Evolutionary conservation across 2,329 filamentous ascomycete genomes (phyloP), one percentile per base, ranked within the genome.

Genomic region (Hypoxylon sp.): DNA sequence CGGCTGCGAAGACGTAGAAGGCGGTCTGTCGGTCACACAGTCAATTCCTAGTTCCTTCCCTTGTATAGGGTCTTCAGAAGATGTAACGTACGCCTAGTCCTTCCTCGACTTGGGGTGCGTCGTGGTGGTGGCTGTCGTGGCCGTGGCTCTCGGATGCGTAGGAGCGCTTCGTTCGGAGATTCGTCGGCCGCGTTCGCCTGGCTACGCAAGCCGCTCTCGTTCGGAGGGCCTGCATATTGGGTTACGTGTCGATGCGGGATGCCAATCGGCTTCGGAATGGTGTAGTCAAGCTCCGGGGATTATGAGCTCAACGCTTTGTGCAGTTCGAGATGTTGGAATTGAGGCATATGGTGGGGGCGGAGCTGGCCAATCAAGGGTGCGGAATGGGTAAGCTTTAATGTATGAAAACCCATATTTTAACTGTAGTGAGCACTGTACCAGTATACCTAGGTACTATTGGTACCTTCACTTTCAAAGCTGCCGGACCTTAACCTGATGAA

Each of bases 41-140:
- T 67, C 50, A 66, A 49, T 50, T 64, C 62, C 56, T 40, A 10
- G 20, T 64, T 17, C 35, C 46, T 6, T 22, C 17, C 42, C 27
- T 55, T 8, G 8, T 27, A 30, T n/a, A 33, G n/a, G 22, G 46
- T 55, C 30, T n/a, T 30, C 35, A 30, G 27, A 3, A 10, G 22
- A 8, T 8, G 48, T 35, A 65, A 83, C 86, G 66, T 88, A 89
- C 88, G 74, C 87, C 87, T 75, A 89, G 82, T 66, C 83, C 81
- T 80, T 89, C 88, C 73, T 85, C 83, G 68, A 83, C 81, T 37
- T 76, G 67, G 60, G 77, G 82, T 66, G 82, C 75, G 64, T 76
- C 78, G 62, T 64, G 68, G 61, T 51, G 37, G 27, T 67, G 44
- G 6, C 56, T 27, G 73, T 84, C 80, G 60, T 74, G 76, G 76